Base-by-base conservation (phyloP, 169 alveolate genomes). In the Eimeria sp. region DNA sequence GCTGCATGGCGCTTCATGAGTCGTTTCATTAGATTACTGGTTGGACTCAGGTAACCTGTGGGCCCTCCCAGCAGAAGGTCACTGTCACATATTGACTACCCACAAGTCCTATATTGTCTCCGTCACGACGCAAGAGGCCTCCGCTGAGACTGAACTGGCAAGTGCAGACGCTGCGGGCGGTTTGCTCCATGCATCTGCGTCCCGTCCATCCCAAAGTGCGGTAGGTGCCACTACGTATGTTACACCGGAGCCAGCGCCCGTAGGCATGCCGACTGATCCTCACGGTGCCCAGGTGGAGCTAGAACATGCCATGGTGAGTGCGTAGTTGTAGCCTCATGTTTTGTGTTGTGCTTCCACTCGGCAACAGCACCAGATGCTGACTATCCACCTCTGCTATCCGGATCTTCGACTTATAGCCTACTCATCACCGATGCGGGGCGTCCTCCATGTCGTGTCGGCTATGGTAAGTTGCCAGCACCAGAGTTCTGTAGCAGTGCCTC, bases 371-470 rank as follows among this genome's bases (percentile, higher is more conserved):
- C 80, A 86, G 58, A 86, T 11, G 58, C 93, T 92, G 34, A 92
- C 96, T 70, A 49, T 92, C 54, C 89, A 61, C 61, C 92, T 65
- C 9, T 82, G 92, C 51, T 75, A 78, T 34, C 93, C 96, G 47
- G 96, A 92, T 27, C 45, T 78, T 18, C 96, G 96, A n/a, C 89
- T 92, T 83, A 43, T 92, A 25, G 96, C 96, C n/a, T 92, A 78
- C 14, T 78, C 87, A 51, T 45, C 88, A 13, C 76, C 67, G n/a
- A 58, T 92, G 87, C 86, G 63, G 49, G 92, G 78, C 40, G 96
- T 92, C 49, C 20, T 54, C 5, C 96, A 92, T 91, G 83, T 92
- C 58, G 92, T 92, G 87, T 67, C 96, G 11, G 96, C 96, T 20
- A 78, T 92, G 90, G 96, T 92, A 82, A 16, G 93, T 34, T 30